Evolutionary conservation across 2,329 filamentous ascomycete species (phyloP), one percentile per base, ranked within the genome.

Genomic region (Triangularia setosa): DNA sequence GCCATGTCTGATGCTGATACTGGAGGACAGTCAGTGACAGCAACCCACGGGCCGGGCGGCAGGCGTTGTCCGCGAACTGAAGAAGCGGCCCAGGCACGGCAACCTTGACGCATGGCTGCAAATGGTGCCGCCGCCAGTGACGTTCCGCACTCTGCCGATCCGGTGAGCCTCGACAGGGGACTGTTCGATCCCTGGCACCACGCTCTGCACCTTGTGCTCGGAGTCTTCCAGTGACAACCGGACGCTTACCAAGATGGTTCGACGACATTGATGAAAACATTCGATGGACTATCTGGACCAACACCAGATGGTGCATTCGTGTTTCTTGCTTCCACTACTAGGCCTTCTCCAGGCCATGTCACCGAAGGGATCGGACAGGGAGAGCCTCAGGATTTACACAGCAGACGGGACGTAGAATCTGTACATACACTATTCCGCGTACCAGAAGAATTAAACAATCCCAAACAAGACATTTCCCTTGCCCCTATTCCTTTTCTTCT

Each of bases 101-200:
- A 59, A 44, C 64, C 24, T 59, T 61, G 63, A 65, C 64, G 69
- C 67, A 68, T 69, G 69, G 65, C 58, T 58, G 63, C 54, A 54
- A 30, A 64, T 56, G 59, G 62, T 57, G 63, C 65, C 59, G 58
- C 58, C 44, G 23, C 25, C 25, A 28, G 64, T 62, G 56, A 64
- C 58, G 60, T 65, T 69, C 68, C 61, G 62, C 61, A 58, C 63
- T 63, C 63, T 65, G 68, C 65, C 64, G 67, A 69, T 69, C 68
- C 65, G 68, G 69, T 64, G 69, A 65, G 61, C 30, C 24, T 66
- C 33, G 60, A 66, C 65, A 65, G 33, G 64, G 65, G 57, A 70
- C 71, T 71, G 64, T 73, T 72, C 71, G 71, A 74, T 73, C 67
- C 69, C 70, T 71, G 70, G 68, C 63, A 62, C 70, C 65, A 67